Base-by-base conservation (phyloP, 1,139 yeast genomes). In the Nakaseomyces uthaithaninus region DNA sequence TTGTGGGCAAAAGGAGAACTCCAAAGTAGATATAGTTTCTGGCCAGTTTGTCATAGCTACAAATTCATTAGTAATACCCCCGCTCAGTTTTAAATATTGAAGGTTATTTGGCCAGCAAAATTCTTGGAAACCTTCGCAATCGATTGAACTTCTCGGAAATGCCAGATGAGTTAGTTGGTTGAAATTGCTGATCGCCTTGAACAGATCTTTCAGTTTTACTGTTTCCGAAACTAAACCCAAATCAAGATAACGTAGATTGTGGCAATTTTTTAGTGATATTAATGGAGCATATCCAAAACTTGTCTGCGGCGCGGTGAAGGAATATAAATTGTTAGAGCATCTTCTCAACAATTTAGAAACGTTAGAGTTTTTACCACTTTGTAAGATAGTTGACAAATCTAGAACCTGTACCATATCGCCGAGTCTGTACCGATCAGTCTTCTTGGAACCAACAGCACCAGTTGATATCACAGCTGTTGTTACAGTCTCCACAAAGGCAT, bases 261-360 rank as follows among this genome's bases (percentile, higher is more conserved):
- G 65, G 60, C 98, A 91, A 39, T 78, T 69, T 44, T 83, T 74
- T 38, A 91, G 66, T 36, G 94, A 80, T 16, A 86, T 72, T 50
- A 89, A 64, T 0, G 97, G 96, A 1, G 94, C 85, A 44, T 80
- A 72, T 0, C 97, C 97, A 66, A 91, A 89, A 64, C 94, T 83
- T 26, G 96, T 81, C 56, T 89, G 97, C 1, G 97, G 95, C 0
- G 97, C 96, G 6, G 83, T 75, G 54, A 91, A 87, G 10, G 69
- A 66, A 48, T 76, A 71, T 39, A 91, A 63, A 37, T 70, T 71
- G 18, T 69, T 61, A 9, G 86, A 72, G 42, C 95, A 83, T 36
- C 95, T 68, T 53, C 94, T 74, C 43, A 91, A 64, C 4, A 91
- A 58, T 49, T 83, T 80, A 1, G 96, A 85, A 16, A 91, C 89